Percentiles rank a stretch among this genome's conserved stretches.
These are phyloP conservation scores for Beauveria bassiana DNA, from an alignment of 2,329 filamentous ascomycete species.

Conservation along the genomic window DNA sequence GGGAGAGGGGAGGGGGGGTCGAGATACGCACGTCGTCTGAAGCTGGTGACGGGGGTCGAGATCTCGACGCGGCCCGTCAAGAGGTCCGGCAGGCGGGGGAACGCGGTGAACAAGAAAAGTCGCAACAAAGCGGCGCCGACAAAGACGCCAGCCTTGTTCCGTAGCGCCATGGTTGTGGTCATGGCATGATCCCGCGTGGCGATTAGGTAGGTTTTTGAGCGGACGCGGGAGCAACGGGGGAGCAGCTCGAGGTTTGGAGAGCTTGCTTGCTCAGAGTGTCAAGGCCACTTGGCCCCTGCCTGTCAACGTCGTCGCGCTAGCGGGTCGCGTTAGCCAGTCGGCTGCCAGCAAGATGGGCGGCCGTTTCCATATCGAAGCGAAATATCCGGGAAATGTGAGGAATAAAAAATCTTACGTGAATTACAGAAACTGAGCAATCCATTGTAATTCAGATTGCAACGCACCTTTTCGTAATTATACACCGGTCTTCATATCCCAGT, in stretches of 20 bases:
- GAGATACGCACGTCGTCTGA: slow-evolving; percentile 73
- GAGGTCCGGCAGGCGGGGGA: slow-evolving; percentile 76
- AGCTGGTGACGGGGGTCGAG: slow-evolving; percentile 94
- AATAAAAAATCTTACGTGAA: background rate
- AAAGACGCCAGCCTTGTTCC: slow-evolving; percentile 52
- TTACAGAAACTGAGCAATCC: too few species aligned
- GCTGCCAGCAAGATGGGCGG: background rate
- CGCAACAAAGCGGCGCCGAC: slow-evolving; percentile 69
- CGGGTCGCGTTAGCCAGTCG: background rate
- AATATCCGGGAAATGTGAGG: background rate
- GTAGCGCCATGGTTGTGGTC: slow-evolving; percentile 31
- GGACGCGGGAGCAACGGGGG: background rate
- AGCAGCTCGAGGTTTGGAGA: background rate
- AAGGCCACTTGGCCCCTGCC: slow-evolving; percentile 19
- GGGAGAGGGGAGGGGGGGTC: background rate
- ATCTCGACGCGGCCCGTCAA: slow-evolving; percentile 90
- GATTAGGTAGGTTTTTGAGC: background rate
- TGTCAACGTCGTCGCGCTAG: background rate
- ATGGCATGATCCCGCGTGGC: slow-evolving; percentile 23
- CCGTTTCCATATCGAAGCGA: too few species aligned
- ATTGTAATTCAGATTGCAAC: too few species aligned
- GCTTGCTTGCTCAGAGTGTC: slow-evolving; percentile 11
- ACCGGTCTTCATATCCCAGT: background rate
- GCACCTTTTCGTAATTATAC: background rate
- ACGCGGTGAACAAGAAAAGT: slow-evolving; percentile 69